Base-by-base conservation (phyloP, 2,329 filamentous ascomycete genomes). In the Alternaria postmessia region DNA sequence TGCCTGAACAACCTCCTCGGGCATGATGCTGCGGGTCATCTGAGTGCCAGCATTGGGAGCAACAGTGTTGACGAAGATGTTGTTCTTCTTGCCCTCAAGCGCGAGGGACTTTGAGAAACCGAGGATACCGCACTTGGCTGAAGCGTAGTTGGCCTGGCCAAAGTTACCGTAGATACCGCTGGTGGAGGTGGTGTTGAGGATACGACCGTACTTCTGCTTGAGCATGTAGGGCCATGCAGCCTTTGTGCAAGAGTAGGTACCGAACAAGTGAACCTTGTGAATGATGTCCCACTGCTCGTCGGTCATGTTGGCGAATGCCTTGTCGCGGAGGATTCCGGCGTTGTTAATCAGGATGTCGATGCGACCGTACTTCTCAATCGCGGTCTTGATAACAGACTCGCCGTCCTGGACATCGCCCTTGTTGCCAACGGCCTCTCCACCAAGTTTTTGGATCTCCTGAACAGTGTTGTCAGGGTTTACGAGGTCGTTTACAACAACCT, bases 131-230 rank as follows among this genome's bases (percentile, higher is more conserved):
- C 65, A 78, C 67, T 80, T 81, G 41, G 81, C 77, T 47, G 94
- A 92, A 64, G 95, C 87, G 80, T 99, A 99, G 86, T 99, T 99
- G 74, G 94, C 92, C 82, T 99, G 95, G 65, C 95, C 95, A 78
- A 99, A 99, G 87, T 97, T 99, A 71, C 95, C 95, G 79, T 99
- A 99, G 80, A 99, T 96, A 81, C 95, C 95, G 72, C 91, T 96
- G 49, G 95, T 98, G 36, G 93, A 96, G 41, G 95, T 95, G 48
- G 95, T 99, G 86, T 99, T 99, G 75, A 99, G 86, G 63, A 99
- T 89, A 74, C 95, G 93, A 69, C 95, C 95, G 75, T 97, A 99
- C 86, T 97, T 98, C 81, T 99, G 95, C 87, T 97, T 97, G 53
- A 98, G 86, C 85, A 99, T 92, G 81, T 96, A 91, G 51, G 95